A percentile compares a stretch with the other conserved stretches of the same genome.
Conservation (phyloP, 2,329 filamentous ascomycete species). For the Neonectria ditissima region DNA sequence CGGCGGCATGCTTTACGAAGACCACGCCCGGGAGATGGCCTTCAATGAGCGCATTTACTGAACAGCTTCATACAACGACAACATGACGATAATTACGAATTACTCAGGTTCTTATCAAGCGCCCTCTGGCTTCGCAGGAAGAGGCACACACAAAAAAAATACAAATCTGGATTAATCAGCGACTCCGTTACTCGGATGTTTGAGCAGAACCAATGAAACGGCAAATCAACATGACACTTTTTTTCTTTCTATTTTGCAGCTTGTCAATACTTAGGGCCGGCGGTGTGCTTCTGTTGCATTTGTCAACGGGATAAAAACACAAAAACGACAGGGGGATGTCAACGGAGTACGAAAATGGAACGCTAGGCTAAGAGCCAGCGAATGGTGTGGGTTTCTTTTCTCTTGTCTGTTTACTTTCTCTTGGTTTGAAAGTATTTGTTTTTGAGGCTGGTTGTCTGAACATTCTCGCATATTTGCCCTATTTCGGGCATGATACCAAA, state of each 20-base stretch:
- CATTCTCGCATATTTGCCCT: slow-evolving; percentile 29
- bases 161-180: slow-evolving; percentile 11
- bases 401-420: neutral
- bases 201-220: slow-evolving; percentile 38
- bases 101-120: neutral
- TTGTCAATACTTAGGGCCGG: slow-evolving; percentile 15
- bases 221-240: slow-evolving; percentile 36
- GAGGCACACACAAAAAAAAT: slow-evolving; percentile 17
- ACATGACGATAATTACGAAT: slow-evolving; percentile 24
- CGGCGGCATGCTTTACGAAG: slow-evolving; percentile 57
- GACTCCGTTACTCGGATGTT: slow-evolving; percentile 22
- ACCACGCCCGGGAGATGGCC: slow-evolving; percentile 54
- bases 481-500: slow-evolving; percentile 39
- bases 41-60: slow-evolving; percentile 60
- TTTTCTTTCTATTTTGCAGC: neutral
- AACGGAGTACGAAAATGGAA: slow-evolving; percentile 36
- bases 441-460: slow-evolving; percentile 42
- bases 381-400: slow-evolving; percentile 17
- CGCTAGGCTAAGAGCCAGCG: slow-evolving; percentile 23
- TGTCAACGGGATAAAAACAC: slow-evolving; percentile 25
- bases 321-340: slow-evolving; percentile 33
- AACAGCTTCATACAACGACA: slow-evolving; percentile 32
- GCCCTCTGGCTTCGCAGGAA: slow-evolving; percentile 6
- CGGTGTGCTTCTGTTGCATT: slow-evolving; percentile 24
- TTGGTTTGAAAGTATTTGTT: slow-evolving; percentile 30